phyloP scores from a whole-genome alignment of 164 flowering plant genomes.

The Macadamia tetraphylla region DNA sequence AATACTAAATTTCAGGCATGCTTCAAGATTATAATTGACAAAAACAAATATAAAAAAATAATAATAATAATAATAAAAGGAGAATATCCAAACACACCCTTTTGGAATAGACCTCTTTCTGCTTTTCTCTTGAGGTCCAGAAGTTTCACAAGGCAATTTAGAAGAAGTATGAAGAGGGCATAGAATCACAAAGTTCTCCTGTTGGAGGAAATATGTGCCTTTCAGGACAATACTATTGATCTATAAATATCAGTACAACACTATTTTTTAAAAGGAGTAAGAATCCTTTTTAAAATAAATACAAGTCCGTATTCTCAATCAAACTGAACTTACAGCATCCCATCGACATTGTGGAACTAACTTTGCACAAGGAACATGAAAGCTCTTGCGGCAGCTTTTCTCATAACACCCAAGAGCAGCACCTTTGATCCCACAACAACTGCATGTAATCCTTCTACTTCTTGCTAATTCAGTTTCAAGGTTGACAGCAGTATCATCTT shows the following conservation, averaged over 20 bases:
- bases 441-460: constrained; percentile 72
- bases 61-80: neutral
- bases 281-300: no score
- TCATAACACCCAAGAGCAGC: constrained; percentile 97
- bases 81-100: constrained; percentile 23
- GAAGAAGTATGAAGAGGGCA: constrained; percentile 76
- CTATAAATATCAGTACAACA: no score
- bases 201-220: constrained; percentile 10
- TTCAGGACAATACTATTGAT: no score
- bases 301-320: no score
- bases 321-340: constrained; percentile 64
- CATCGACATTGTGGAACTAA: constrained; percentile 64
- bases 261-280: no score
- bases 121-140: constrained; percentile 23
- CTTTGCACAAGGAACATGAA: constrained; percentile 92
- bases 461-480: constrained; percentile 77
- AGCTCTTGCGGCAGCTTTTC: constrained; percentile 82
- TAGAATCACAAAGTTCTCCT: constrained; percentile 92
- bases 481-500: constrained; percentile 61
- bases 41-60: neutral
- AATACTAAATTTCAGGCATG: neutral
- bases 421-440: constrained; percentile 80
- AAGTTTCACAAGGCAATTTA: constrained; percentile 61
- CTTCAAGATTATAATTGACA: neutral
- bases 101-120: constrained; percentile 24